These are phyloP conservation scores for Lithohypha guttulata DNA, from an alignment of 2,329 filamentous ascomycete species.

Conservation along the genomic window DNA sequence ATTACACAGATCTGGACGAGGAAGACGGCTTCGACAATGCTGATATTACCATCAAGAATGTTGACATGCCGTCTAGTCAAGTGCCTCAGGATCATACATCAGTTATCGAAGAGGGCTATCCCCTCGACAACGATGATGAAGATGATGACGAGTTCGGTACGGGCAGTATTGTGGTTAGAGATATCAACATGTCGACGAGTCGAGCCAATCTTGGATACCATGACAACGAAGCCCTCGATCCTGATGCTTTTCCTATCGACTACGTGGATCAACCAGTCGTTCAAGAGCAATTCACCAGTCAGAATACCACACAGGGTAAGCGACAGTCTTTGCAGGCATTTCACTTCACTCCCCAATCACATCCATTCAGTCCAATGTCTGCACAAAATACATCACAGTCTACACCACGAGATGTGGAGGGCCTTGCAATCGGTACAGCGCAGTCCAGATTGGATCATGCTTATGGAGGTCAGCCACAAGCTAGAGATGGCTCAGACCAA, in stretches of 20 bases:
- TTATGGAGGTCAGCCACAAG: background rate
- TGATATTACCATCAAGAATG: conserved; percentile 5
- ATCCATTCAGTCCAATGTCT: conserved; percentile 22
- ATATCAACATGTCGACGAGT: conserved; percentile 7
- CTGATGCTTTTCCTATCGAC: conserved; percentile 33
- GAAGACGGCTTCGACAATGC: conserved; percentile 27
- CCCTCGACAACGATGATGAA: conserved; percentile 35
- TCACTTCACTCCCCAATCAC: conserved; percentile 22
- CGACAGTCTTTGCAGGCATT: conserved; percentile 18
- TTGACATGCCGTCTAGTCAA: conserved; percentile 8
- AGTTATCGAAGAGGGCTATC: conserved; percentile 14
- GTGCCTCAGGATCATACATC: background rate
- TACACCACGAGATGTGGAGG: conserved; percentile 22
- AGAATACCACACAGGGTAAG: no score
- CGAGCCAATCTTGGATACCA: background rate
- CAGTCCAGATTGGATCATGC: conserved; percentile 15
- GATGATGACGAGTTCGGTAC: conserved; percentile 39
- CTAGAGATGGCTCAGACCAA: background rate
- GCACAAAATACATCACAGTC: conserved; percentile 21
- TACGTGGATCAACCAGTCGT: conserved; percentile 28
- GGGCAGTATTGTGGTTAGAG: conserved; percentile 38
- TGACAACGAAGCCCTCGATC: conserved; percentile 23
- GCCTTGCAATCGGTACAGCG: conserved; percentile 19
- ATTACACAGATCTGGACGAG: conserved; percentile 36
- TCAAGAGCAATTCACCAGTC: no score